Percentiles rank a stretch among this genome's conserved stretches.
phyloP scores from a whole-genome alignment of 371 early-diverging fungal species.

The Actinomucor elegans region DNA sequence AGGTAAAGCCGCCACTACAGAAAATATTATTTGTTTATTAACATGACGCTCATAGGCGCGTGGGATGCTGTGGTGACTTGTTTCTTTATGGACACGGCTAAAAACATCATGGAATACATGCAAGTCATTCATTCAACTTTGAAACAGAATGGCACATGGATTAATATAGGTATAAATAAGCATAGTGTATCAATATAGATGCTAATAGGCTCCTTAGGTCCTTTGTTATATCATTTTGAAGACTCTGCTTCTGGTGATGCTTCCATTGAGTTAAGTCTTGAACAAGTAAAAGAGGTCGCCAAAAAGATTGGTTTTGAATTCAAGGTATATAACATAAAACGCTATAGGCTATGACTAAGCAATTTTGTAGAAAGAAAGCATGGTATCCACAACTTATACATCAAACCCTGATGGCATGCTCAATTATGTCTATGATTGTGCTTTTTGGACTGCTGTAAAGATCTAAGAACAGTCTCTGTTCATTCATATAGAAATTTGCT shows the following conservation, averaged over 20 bases:
- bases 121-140: constrained; percentile 76
- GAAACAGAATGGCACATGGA: constrained; percentile 90
- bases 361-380: constrained; percentile 63
- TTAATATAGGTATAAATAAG: constrained; percentile 74
- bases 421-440: constrained; percentile 75
- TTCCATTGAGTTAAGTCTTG: constrained; percentile 85
- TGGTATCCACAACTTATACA: constrained; percentile 25
- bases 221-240: constrained; percentile 93
- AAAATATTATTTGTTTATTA: too few relatives aligned
- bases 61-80: constrained; percentile 94
- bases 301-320: constrained; percentile 72
- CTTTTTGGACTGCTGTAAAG: constrained; percentile 61
- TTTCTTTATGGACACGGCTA: constrained; percentile 96
- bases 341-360: too few relatives aligned
- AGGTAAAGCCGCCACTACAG: too few relatives aligned
- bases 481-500: background rate
- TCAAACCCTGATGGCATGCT: constrained; percentile 80
- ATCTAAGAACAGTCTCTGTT: background rate
- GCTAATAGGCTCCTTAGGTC: constrained; percentile 62
- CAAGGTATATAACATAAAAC: constrained; percentile 54
- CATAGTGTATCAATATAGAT: background rate
- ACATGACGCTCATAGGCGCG: constrained; percentile 55
- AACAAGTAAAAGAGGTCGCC: constrained; percentile 74
- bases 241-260: constrained; percentile 69
- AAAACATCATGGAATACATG: constrained; percentile 86